Percentiles rank a stretch among this genome's conserved stretches.
phyloP scores from a whole-genome alignment of 2,329 filamentous ascomycete genomes.

The Botryotinia calthae region DNA sequence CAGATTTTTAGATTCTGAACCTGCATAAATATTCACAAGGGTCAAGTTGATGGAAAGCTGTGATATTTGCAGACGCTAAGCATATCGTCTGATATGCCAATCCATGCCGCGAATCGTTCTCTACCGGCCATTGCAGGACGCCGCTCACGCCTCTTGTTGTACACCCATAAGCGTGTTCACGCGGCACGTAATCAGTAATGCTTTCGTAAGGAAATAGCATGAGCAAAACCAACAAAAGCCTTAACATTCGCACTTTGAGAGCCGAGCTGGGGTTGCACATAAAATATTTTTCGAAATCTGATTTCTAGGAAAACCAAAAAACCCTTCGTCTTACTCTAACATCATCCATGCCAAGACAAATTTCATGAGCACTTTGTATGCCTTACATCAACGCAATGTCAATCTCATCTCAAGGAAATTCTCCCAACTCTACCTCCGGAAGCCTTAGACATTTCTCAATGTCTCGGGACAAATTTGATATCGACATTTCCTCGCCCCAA shows the following conservation, averaged over 20 bases:
- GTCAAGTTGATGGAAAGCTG: conserved; percentile 22
- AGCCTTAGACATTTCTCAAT: conserved; percentile 35
- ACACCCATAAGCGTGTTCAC: conserved; percentile 22
- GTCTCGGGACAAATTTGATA: conserved; percentile 35
- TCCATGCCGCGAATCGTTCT: conserved; percentile 19
- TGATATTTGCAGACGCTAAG: conserved; percentile 23
- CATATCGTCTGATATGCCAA: conserved; percentile 35
- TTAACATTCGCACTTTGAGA: conserved; percentile 12
- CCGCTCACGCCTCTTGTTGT: background rate
- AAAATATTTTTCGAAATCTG: conserved; percentile 9
- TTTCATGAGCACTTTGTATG: conserved; percentile 26
- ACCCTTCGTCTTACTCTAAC: background rate
- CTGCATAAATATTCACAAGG: conserved; percentile 35
- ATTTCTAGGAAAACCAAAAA: background rate
- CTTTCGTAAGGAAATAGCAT: conserved; percentile 29
- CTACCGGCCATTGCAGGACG: conserved; percentile 1
- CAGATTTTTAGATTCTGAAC: conserved; percentile 32
- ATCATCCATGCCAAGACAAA: background rate
- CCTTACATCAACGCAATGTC: conserved; percentile 33
- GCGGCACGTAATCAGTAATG: conserved; percentile 29
- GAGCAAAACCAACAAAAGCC: conserved; percentile 24
- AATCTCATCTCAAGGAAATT: conserved; percentile 36
- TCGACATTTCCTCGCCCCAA: conserved; percentile 35
- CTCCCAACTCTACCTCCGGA: conserved; percentile 33
- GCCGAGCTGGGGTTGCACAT: conserved; percentile 19